Evolutionary conservation across 2,329 filamentous ascomycete species (phyloP).

Genomic region (Fusarium sp.): DNA sequence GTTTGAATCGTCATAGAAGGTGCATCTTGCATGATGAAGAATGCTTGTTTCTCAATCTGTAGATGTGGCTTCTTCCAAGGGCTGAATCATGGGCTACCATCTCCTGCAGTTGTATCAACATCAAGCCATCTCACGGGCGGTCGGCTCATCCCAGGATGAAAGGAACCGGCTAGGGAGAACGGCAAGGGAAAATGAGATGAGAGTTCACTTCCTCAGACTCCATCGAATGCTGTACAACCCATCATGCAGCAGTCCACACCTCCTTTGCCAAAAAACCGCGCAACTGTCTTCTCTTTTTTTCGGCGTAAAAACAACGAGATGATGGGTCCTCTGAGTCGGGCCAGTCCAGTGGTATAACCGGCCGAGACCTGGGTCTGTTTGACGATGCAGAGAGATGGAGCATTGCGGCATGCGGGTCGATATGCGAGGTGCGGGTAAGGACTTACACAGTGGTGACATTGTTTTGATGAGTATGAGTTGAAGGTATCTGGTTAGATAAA

Average conservation of each 20-base stretch:
- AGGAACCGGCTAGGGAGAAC: conserved; percentile 23
- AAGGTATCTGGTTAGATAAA: conserved; percentile 13
- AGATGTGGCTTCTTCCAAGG: conserved; percentile 20
- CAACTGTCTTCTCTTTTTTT: conserved; percentile 11
- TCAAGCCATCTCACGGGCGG: conserved; percentile 14
- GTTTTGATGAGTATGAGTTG: neutral
- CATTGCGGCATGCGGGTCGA: conserved; percentile 27
- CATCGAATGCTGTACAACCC: conserved; percentile 17
- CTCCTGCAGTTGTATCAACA: neutral
- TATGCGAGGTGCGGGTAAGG: conserved; percentile 27
- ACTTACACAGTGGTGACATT: conserved; percentile 7
- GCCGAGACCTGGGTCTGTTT: conserved; percentile 34
- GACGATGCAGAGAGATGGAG: conserved; percentile 24
- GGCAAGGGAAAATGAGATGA: conserved; percentile 14
- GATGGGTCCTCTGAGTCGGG: conserved; percentile 30
- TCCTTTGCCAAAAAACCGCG: conserved; percentile 36
- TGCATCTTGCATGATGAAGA: conserved; percentile 24
- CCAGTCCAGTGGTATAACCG: conserved; percentile 38
- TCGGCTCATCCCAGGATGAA: conserved; percentile 36
- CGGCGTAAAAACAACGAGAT: conserved; percentile 13
- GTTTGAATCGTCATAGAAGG: conserved; percentile 24
- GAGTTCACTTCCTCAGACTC: neutral
- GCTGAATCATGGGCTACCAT: conserved; percentile 4
- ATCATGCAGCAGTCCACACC: conserved; percentile 34
- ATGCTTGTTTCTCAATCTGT: conserved; percentile 16